phyloP scores from a whole-genome alignment of 225 moss, liverwort and hornwort genomes.

The Sphagnum contortum region DNA sequence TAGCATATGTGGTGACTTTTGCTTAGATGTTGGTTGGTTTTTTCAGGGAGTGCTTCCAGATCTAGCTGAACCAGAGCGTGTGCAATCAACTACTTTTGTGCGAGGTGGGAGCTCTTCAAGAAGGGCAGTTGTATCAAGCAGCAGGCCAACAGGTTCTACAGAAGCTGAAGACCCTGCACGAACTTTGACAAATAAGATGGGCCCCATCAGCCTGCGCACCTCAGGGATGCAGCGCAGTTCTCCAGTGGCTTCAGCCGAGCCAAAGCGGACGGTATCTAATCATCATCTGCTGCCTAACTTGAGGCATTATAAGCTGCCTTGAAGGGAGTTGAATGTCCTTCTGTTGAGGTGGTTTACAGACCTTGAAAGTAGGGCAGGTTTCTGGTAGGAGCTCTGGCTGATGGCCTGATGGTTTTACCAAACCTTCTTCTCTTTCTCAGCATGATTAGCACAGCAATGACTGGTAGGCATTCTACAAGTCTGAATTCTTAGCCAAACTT shows the following conservation, averaged over 20 bases:
- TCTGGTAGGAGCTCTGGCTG: constrained; percentile 27
- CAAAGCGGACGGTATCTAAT: constrained; percentile 84
- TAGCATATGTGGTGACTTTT: too few species aligned
- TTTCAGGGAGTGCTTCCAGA: constrained; percentile 13
- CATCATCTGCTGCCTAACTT: constrained; percentile 56
- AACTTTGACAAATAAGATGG: constrained; percentile 64
- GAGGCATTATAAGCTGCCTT: constrained; percentile 65
- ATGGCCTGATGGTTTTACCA: too few species aligned
- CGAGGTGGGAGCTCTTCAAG: constrained; percentile 76
- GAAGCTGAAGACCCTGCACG: constrained; percentile 76
- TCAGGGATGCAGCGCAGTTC: constrained; percentile 92
- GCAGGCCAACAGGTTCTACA: constrained; percentile 55
- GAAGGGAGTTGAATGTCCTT: constrained; percentile 68
- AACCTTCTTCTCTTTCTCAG: too few species aligned
- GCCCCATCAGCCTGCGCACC: constrained; percentile 81
- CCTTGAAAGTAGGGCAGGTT: constrained; percentile 49
- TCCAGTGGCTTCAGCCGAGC: constrained; percentile 77
- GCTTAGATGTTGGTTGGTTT: too few species aligned
- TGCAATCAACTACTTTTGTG: constrained; percentile 63
- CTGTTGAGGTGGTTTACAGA: constrained; percentile 54
- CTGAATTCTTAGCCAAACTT: too few species aligned
- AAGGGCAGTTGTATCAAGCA: constrained; percentile 66
- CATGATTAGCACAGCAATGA: too few species aligned
- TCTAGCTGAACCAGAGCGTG: constrained; percentile 66
- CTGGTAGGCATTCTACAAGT: too few species aligned